Evolutionary conservation across 2,329 filamentous ascomycete genomes (phyloP), one percentile per base, ranked within the genome.

Genomic region (Trichoderma citrinoviride): DNA sequence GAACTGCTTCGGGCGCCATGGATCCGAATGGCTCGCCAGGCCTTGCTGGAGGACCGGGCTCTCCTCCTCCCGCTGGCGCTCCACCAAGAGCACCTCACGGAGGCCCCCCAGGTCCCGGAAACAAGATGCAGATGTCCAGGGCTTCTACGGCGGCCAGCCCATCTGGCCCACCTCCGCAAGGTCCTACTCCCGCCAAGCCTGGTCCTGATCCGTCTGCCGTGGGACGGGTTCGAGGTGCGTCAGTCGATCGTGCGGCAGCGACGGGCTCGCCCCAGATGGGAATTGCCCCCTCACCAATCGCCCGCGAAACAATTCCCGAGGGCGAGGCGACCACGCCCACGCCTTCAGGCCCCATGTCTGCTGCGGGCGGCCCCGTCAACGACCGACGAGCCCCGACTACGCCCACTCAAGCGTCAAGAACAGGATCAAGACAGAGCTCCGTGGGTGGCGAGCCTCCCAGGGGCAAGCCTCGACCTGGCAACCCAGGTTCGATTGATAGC

Each of bases 401-500:
- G 5, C 87, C 89, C 10, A 86, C 83, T 5, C 85, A 87, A 66
- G 81, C 72, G 52, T 53, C 72, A 40, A 75, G 78, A 69, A 70
- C 75, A 65, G 73, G 71, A 41, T 75, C 78, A 50, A 78, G 75
- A 67, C 70, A 76, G 53, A 76, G 83, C 19, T 66, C 74, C 14
- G 67, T 60, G 10, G 74, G 71, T 41, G 67, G 74, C 15, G 25
- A 56, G n/a, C 53, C 69, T 1, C 56, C 70, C n/a, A 84, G 77
- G 65, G 69, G 70, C 25, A 63, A 63, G 21, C 19, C 29, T n/a
- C 61, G 61, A 17, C 29, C 74, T 61, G 69, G 57, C 27, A 83
- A 86, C 19, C 88, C 89, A 72, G 83, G 83, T 29, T 90, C 90
- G 0, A 79, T 91, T 14, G 91, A 95, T 68, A 90, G 85, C 70